A percentile compares a stretch with the other conserved stretches of the same genome.
Evolutionary conservation across 2,329 filamentous ascomycete species (phyloP).

Genomic region (Aquanectria penicillioides): DNA sequence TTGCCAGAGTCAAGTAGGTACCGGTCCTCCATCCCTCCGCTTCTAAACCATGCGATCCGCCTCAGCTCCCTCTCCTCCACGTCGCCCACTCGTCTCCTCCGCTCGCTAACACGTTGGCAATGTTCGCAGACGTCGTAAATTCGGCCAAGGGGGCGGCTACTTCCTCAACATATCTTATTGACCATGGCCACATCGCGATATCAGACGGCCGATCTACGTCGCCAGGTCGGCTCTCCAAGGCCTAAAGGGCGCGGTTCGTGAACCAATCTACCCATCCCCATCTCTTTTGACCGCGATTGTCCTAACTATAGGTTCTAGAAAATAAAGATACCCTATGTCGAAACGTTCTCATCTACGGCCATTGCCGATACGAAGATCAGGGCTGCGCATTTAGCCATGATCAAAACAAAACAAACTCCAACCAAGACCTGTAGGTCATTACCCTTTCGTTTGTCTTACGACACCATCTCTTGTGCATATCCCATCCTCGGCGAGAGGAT

Average conservation of each 20-base stretch:
- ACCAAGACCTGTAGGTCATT: constrained; percentile 61
- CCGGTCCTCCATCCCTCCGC: constrained; percentile 29
- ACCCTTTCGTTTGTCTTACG: constrained; percentile 10
- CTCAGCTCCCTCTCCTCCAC: neutral
- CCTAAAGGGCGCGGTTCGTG: constrained; percentile 65
- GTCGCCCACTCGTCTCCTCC: neutral
- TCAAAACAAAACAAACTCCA: constrained; percentile 64
- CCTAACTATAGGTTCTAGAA: constrained; percentile 56
- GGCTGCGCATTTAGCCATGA: constrained; percentile 94
- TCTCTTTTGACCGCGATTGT: constrained; percentile 9
- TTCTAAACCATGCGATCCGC: constrained; percentile 18
- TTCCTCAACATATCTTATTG: constrained; percentile 41
- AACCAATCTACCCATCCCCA: constrained; percentile 14
- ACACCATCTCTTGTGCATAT: neutral
- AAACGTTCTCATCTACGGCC: constrained; percentile 92
- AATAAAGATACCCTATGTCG: constrained; percentile 92
- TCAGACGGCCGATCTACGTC: constrained; percentile 58
- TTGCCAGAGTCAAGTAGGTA: constrained; percentile 56
- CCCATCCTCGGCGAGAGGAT: neutral
- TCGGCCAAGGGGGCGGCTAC: constrained; percentile 48
- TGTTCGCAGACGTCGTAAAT: constrained; percentile 54
- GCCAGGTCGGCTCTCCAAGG: constrained; percentile 65
- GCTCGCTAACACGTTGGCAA: constrained; percentile 28
- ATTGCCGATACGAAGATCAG: constrained; percentile 91
- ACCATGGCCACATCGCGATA: constrained; percentile 60